Conservation (phyloP, 169 alveolate genomes). For the Theileria equi region DNA sequence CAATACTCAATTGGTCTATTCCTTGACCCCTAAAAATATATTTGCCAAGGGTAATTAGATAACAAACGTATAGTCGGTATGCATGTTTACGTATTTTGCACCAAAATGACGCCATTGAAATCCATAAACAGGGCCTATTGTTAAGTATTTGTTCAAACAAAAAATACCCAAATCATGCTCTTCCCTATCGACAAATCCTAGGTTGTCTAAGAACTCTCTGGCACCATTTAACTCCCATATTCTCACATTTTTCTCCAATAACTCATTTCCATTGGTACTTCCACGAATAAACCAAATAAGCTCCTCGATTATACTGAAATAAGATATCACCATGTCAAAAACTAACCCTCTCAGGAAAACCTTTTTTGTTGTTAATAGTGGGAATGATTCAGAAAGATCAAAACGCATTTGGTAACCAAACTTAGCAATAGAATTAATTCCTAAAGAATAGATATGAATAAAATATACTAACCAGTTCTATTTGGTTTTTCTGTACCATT, state of each 20-base stretch:
- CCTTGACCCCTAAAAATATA: conserved; percentile 82
- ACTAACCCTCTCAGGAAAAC: conserved; percentile 88
- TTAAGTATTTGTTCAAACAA: conserved; percentile 18
- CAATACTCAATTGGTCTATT: conserved; percentile 87
- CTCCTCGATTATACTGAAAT: conserved; percentile 86
- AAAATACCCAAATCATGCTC: conserved; percentile 85
- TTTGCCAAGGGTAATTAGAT: not conserved
- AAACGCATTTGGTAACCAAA: conserved; percentile 94
- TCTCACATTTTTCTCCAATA: conserved; percentile 88
- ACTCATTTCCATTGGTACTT: conserved; percentile 91
- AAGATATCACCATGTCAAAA: not conserved
- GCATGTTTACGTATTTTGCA: conserved; percentile 89
- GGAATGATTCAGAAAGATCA: conserved; percentile 89
- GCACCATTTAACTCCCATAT: conserved; percentile 98
- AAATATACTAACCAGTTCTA: conserved; percentile 77
- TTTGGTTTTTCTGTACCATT: conserved; percentile 88
- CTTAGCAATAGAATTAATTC: conserved; percentile 83
- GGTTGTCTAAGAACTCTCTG: conserved; percentile 90
- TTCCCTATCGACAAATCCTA: conserved; percentile 91
- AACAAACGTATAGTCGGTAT: conserved; percentile 78
- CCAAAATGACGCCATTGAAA: conserved; percentile 98
- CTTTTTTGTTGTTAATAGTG: conserved; percentile 94
- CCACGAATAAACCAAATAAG: conserved; percentile 93
- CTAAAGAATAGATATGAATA: conserved; percentile 18
- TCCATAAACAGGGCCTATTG: conserved; percentile 95